phyloP scores from a whole-genome alignment of 2,329 filamentous ascomycete species.

The Pezicula rhizophila region DNA sequence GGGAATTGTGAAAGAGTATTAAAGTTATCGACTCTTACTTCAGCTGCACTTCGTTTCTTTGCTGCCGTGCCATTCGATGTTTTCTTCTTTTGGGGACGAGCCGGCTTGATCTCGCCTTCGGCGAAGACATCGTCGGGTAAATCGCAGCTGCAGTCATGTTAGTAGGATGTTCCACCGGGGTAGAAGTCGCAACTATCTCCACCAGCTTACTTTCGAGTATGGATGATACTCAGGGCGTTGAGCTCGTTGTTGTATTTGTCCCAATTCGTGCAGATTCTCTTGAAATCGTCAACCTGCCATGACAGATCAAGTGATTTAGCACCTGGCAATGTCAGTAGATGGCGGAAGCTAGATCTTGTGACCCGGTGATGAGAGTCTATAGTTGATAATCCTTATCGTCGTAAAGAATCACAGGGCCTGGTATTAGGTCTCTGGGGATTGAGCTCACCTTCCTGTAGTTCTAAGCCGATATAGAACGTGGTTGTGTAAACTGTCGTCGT shows the following conservation, averaged over 20 bases:
- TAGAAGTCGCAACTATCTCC: background rate
- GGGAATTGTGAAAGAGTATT: too few species aligned
- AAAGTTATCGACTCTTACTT: constrained; percentile 20
- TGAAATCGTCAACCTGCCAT: constrained; percentile 80
- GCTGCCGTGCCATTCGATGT: constrained; percentile 7
- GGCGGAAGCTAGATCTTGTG: constrained; percentile 10
- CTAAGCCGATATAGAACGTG: constrained; percentile 89
- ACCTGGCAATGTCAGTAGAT: constrained; percentile 39
- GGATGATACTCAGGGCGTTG: constrained; percentile 65
- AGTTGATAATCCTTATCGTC: constrained; percentile 4
- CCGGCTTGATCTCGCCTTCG: constrained; percentile 66
- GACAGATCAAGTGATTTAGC: constrained; percentile 72
- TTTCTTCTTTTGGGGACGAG: constrained; percentile 24
- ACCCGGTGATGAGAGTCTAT: background rate
- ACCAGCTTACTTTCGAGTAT: constrained; percentile 72
- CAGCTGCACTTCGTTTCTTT: constrained; percentile 24
- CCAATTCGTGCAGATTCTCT: constrained; percentile 71
- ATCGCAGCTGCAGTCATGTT: constrained; percentile 56
- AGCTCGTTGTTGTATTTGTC: constrained; percentile 68
- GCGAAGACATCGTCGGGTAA: constrained; percentile 88
- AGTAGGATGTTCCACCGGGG: constrained; percentile 12
- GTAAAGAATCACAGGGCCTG: background rate
- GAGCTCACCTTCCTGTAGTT: constrained; percentile 64
- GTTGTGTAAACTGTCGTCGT: constrained; percentile 65
- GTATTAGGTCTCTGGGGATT: constrained; percentile 3